Base-by-base conservation (phyloP, 2,329 filamentous ascomycete genomes). In the Cordyceps cicadae region DNA sequence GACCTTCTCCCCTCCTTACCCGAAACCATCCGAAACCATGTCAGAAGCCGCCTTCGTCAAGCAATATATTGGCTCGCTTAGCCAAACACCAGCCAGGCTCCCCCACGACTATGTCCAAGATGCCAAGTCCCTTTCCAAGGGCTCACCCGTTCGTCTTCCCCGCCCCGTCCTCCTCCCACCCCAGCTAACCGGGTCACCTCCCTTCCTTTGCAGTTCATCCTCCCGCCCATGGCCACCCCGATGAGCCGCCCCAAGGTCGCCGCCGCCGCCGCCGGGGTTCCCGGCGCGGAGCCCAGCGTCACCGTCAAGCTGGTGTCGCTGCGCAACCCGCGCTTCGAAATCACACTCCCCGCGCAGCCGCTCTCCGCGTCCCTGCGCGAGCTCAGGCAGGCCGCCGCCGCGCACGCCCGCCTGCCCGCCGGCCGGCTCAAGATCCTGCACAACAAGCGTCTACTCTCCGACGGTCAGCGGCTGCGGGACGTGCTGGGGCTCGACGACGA, bases 31-130 rank as follows among this genome's bases (percentile, higher is more conserved):
- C 2, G 3, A 15, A 65, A 71, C 63, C 66, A 92, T 92, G 88
- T 81, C 88, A n/a, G 92, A 97, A 81, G 76, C 92, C 63, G 78
- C 85, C 55, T 97, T 97, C 74, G 88, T 91, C 67, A 91, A 89
- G 75, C 81, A 85, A 37, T 97, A 96, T 75, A 86, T 99, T 67
- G 79, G 86, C 57, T 83, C 85, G 24, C 84, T 97, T 64, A 91
- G 96, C 75, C 83, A 86, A 63, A 86, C 87, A 54, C 88, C 92
- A 8, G 74, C 86, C 68, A 95, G 92, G 79, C 83, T 97, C 64
- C 86, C 88, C n/a, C 80, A 89, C 65, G 91, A 97, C 74, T 89
- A 97, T 84, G 87, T 95, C 73, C 90, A 93, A 75, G 90, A 97
- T 70, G 86, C 90, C 68, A 85, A 81, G 7, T 5, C 29, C 29